These are phyloP conservation scores for Suhomyces chickasaworum DNA, from an alignment of 1,139 yeast genomes.

Conservation along the genomic window DNA sequence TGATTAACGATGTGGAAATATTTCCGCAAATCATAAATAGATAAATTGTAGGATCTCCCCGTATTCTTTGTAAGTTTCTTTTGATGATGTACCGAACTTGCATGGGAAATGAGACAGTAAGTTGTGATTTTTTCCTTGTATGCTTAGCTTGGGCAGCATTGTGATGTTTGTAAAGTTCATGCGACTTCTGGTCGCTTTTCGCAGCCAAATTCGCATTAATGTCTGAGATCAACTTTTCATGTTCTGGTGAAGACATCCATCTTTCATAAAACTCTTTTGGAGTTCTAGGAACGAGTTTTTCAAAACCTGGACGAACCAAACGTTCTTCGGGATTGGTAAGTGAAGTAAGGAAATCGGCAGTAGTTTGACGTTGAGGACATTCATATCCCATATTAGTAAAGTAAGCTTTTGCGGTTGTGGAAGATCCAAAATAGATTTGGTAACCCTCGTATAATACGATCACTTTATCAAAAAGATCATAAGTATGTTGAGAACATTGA, in stretches of 20 bases:
- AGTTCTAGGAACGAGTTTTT: slow-evolving; percentile 64
- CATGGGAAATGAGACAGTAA: slow-evolving; percentile 63
- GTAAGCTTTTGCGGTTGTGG: slow-evolving; percentile 24
- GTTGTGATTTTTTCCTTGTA: slow-evolving; percentile 58
- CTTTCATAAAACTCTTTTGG: slow-evolving; percentile 65
- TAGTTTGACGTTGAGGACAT: slow-evolving; percentile 57
- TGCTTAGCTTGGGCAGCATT: slow-evolving; percentile 59
- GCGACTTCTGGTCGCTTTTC: slow-evolving; percentile 20
- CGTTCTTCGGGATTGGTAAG: slow-evolving; percentile 59
- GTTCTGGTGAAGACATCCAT: slow-evolving; percentile 66
- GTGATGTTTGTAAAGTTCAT: slow-evolving; percentile 49
- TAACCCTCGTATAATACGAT: slow-evolving; percentile 30
- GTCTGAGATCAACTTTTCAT: slow-evolving; percentile 29
- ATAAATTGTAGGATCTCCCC: slow-evolving; percentile 68
- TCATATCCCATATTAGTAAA: slow-evolving; percentile 28
- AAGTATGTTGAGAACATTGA: slow-evolving; percentile 33
- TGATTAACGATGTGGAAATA: slow-evolving; percentile 66
- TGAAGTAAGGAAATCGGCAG: slow-evolving; percentile 60
- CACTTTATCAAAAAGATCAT: slow-evolving; percentile 29
- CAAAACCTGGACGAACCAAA: slow-evolving; percentile 49
- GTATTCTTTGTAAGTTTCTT: slow-evolving; percentile 64
- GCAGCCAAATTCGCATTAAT: slow-evolving; percentile 35
- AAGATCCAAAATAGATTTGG: slow-evolving; percentile 28
- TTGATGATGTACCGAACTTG: slow-evolving; percentile 62
- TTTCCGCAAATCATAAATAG: slow-evolving; percentile 62